Percentiles rank a stretch among this genome's conserved stretches.
Conservation (phyloP, 768 basidiomycete genomes). For the Hydnomerulius pinastri region DNA sequence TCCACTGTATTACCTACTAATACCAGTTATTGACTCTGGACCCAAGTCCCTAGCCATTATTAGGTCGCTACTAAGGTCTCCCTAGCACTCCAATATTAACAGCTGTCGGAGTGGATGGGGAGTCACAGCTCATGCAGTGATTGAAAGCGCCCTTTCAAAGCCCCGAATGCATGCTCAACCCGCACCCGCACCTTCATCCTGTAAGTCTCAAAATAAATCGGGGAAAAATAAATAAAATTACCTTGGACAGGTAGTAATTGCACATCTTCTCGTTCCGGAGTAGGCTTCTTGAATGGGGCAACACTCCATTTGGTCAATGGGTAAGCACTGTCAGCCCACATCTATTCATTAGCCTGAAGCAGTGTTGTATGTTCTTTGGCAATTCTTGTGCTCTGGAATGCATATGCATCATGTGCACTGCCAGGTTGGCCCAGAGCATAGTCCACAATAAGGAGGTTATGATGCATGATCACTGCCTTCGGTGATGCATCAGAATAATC, state of each 20-base stretch:
- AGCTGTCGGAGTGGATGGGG: not conserved
- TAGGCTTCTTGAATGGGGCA: slow-evolving; percentile 14
- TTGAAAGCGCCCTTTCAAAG: not conserved
- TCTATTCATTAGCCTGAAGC: slow-evolving; percentile 5
- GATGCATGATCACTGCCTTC: slow-evolving; percentile 25
- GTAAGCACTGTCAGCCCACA: slow-evolving; percentile 8
- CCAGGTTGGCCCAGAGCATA: slow-evolving; percentile 30
- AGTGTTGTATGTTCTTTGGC: not conserved
- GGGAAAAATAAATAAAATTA: not conserved
- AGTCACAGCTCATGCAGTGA: not conserved
- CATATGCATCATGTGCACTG: slow-evolving; percentile 24
- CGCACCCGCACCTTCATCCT: not conserved
- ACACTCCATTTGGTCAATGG: not conserved
- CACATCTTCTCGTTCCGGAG: not conserved
- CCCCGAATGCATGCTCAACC: slow-evolving; percentile 2
- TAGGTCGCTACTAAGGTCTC: no score
- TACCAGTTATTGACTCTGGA: no score
- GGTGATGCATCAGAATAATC: no score
- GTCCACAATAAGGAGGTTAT: slow-evolving; percentile 30
- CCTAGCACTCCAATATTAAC: no score
- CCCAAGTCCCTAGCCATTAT: no score
- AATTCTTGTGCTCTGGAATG: not conserved
- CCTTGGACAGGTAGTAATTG: not conserved
- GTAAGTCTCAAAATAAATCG: not conserved
- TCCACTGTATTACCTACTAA: no score